Conservation (phyloP, 2,329 filamentous ascomycete species). For the Kalaharituber pfeilii region DNA sequence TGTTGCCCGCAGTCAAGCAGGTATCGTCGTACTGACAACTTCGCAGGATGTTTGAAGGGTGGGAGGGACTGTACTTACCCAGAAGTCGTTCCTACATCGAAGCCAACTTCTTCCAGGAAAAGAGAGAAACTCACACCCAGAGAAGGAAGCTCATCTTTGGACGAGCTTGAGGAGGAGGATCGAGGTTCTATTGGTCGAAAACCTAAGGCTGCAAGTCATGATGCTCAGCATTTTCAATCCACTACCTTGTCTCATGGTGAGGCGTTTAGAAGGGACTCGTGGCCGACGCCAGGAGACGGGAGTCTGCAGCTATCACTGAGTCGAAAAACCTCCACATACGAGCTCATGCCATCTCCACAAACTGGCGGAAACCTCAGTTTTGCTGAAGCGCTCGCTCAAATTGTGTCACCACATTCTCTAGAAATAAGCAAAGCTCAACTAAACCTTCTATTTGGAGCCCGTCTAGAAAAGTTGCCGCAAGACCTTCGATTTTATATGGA, state of each 20-base stretch:
- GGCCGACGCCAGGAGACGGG: slow-evolving; percentile 10
- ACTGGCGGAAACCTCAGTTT: slow-evolving; percentile 12
- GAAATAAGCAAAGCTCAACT: slow-evolving; percentile 11
- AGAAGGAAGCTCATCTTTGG: slow-evolving; percentile 33
- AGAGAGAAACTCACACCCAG: slow-evolving; percentile 12
- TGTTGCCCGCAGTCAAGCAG: slow-evolving; percentile 1
- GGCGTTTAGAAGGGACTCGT: slow-evolving; percentile 15
- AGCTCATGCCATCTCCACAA: slow-evolving; percentile 16
- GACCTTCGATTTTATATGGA: slow-evolving; percentile 63
- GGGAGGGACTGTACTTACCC: slow-evolving; percentile 83
- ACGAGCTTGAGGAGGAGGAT: slow-evolving; percentile 34
- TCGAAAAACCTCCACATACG: slow-evolving; percentile 4
- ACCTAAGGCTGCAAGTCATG: too few relatives aligned
- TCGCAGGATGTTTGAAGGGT: slow-evolving; percentile 70
- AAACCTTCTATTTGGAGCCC: slow-evolving; percentile 29
- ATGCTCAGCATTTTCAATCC: too few relatives aligned
- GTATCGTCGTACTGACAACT: slow-evolving; percentile 7
- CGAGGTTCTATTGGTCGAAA: slow-evolving; percentile 20
- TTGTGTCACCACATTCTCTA: slow-evolving; percentile 23
- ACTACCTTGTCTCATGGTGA: too few relatives aligned
- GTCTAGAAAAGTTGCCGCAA: slow-evolving; percentile 39
- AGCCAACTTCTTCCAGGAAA: slow-evolving; percentile 15
- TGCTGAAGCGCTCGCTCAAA: slow-evolving; percentile 24
- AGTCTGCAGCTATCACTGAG: background rate
- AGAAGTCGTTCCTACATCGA: slow-evolving; percentile 38